A percentile compares a stretch with the other conserved stretches of the same genome.
Evolutionary conservation across 2,329 filamentous ascomycete species (phyloP).

Genomic region (Fusarium cicatricum): DNA sequence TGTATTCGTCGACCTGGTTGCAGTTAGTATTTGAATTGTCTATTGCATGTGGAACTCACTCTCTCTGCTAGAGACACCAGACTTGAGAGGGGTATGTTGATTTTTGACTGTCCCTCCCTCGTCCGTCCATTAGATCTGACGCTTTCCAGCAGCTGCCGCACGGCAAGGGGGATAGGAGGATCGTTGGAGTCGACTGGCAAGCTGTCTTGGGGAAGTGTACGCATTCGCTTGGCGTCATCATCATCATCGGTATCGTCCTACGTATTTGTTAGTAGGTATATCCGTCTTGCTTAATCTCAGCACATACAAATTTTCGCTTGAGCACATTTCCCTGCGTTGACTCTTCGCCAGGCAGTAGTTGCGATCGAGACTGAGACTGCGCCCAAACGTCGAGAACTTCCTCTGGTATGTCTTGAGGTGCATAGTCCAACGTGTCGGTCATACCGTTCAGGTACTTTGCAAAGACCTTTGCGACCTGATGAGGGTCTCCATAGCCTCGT

Average conservation of each 20-base stretch:
- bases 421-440: constrained; percentile 54
- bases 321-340: constrained; percentile 43
- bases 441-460: constrained; percentile 53
- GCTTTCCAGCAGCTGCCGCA: constrained; percentile 43
- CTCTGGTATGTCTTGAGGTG: constrained; percentile 56
- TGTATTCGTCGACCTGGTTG: constrained; percentile 43
- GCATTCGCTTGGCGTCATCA: constrained; percentile 44
- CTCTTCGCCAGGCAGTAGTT: constrained; percentile 33
- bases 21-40: constrained; percentile 24
- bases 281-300: neutral
- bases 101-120: constrained; percentile 33
- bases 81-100: constrained; percentile 44
- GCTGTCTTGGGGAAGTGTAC: constrained; percentile 36
- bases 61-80: constrained; percentile 52
- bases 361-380: constrained; percentile 49
- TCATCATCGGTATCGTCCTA: constrained; percentile 46
- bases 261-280: neutral
- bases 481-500: constrained; percentile 51
- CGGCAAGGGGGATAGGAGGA: constrained; percentile 45
- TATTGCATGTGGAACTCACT: constrained; percentile 39
- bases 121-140: constrained; percentile 20
- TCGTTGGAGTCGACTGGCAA: constrained; percentile 36
- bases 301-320: constrained; percentile 60
- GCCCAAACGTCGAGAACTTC: constrained; percentile 59
- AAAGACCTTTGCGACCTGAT: constrained; percentile 58